Percentiles rank a stretch among this genome's conserved stretches.
Conservation (phyloP, 768 basidiomycete species). For the Agaricus blazei region DNA sequence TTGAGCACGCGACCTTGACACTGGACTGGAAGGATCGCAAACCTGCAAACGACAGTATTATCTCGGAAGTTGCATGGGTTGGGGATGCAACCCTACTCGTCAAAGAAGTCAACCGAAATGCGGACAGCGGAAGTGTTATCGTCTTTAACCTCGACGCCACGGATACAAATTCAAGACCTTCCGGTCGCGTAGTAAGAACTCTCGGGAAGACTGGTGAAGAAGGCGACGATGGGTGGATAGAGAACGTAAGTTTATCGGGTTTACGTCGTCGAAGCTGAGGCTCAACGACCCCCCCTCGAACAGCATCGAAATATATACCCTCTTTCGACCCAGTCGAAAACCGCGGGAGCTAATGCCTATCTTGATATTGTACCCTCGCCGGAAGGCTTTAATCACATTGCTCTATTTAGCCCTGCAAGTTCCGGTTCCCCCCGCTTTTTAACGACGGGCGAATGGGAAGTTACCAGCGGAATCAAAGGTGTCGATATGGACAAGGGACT, state of each 20-base stretch:
- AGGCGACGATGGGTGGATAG: constrained; percentile 93
- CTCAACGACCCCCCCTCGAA: background rate
- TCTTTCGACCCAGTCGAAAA: constrained; percentile 40
- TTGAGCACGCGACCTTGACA: constrained; percentile 42
- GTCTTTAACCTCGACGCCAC: constrained; percentile 54
- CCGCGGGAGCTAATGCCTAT: constrained; percentile 57
- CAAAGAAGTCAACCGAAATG: constrained; percentile 85
- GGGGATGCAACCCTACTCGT: constrained; percentile 65
- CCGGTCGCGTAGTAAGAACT: constrained; percentile 61
- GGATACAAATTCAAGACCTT: constrained; percentile 21
- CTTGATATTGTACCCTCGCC: constrained; percentile 82
- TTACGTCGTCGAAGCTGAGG: background rate
- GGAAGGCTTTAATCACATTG: constrained; percentile 90
- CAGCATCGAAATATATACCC: constrained; percentile 63
- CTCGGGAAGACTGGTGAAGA: constrained; percentile 83
- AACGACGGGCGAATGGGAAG: constrained; percentile 89
- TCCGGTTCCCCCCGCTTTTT: constrained; percentile 72
- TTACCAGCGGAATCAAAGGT: constrained; percentile 65
- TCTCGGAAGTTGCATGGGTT: constrained; percentile 88
- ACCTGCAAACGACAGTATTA: constrained; percentile 56
- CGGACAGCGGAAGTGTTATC: constrained; percentile 74
- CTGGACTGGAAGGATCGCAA: constrained; percentile 66
- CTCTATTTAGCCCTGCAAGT: constrained; percentile 78
- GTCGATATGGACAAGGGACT: constrained; percentile 63
- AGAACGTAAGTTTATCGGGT: constrained; percentile 49